Evolutionary conservation across 1,284 basidiomycete genomes (phyloP).

Genomic region (Marasmius fiardii): DNA sequence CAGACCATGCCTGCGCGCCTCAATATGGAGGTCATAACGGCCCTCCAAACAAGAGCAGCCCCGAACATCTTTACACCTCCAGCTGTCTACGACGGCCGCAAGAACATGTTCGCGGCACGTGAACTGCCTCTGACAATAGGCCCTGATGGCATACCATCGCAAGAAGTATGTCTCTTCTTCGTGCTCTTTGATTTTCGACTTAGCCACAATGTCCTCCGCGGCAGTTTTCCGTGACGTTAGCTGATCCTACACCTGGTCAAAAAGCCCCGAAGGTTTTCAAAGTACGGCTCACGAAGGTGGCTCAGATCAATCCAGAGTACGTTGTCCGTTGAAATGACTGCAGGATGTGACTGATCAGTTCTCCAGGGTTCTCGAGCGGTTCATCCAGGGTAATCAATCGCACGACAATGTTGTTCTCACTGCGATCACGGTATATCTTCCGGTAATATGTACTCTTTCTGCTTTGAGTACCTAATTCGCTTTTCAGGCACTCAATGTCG

Average conservation of each 20-base stretch:
- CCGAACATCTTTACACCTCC: slow-evolving; percentile 61
- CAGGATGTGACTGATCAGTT: background rate
- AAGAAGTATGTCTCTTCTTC: background rate
- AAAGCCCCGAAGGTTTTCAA: slow-evolving; percentile 45
- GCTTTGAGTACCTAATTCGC: background rate
- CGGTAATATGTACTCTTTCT: background rate
- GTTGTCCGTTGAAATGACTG: slow-evolving; percentile 15
- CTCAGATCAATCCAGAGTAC: slow-evolving; percentile 61
- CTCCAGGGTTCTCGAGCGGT: slow-evolving; percentile 47
- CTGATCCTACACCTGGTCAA: background rate
- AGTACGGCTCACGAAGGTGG: slow-evolving; percentile 48
- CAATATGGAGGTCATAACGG: slow-evolving; percentile 64
- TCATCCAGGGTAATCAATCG: slow-evolving; percentile 50
- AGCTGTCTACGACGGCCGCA: slow-evolving; percentile 73
- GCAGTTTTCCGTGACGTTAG: background rate
- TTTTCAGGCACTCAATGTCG: slow-evolving; percentile 55
- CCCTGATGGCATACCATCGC: background rate
- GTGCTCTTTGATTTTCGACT: background rate
- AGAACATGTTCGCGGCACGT: slow-evolving; percentile 38
- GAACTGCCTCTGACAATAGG: background rate
- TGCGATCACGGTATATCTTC: slow-evolving; percentile 50
- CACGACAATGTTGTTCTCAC: slow-evolving; percentile 57
- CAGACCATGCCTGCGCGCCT: slow-evolving; percentile 60
- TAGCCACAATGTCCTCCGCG: background rate
- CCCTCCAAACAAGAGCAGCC: slow-evolving; percentile 51